Conservation (phyloP, 2,329 filamentous ascomycete genomes). For the Aaosphaeria arxii region DNA sequence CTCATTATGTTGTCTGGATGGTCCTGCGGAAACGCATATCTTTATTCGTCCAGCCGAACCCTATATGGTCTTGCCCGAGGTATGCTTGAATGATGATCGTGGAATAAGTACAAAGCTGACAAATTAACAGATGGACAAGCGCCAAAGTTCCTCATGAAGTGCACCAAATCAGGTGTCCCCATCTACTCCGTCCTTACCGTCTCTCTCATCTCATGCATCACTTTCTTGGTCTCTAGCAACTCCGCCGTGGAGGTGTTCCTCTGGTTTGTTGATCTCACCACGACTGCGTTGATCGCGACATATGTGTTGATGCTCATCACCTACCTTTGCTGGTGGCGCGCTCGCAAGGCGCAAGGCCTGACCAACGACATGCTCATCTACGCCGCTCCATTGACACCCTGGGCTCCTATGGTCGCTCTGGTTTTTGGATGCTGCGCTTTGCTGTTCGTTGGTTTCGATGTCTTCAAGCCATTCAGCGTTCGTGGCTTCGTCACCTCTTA, state of each 20-base stretch:
- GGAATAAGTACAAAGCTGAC: neutral
- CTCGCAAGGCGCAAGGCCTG: slow-evolving; percentile 43
- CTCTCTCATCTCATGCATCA: slow-evolving; percentile 43
- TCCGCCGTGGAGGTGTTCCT: slow-evolving; percentile 53
- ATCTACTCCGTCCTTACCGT: slow-evolving; percentile 38
- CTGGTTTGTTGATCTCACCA: slow-evolving; percentile 71
- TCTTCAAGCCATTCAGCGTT: neutral
- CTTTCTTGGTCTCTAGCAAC: slow-evolving; percentile 49
- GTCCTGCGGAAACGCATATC: slow-evolving; percentile 23
- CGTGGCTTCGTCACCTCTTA: neutral
- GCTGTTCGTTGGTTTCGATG: neutral
- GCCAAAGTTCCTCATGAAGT: slow-evolving; percentile 50
- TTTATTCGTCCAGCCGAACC: slow-evolving; percentile 19
- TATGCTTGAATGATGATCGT: neutral
- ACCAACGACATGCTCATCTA: neutral
- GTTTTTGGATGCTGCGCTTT: neutral
- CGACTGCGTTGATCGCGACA: slow-evolving; percentile 52
- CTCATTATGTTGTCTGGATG: slow-evolving; percentile 22
- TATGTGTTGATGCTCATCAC: slow-evolving; percentile 56
- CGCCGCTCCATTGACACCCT: neutral
- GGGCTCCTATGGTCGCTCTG: neutral
- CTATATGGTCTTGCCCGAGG: neutral
- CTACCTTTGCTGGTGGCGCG: slow-evolving; percentile 55
- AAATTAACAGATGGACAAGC: slow-evolving; percentile 22
- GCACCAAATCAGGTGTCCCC: slow-evolving; percentile 44